Evolutionary conservation across 2,329 filamentous ascomycete species (phyloP), one percentile per base, ranked within the genome.

Genomic region (Phymatotrichopsis omnivora): DNA sequence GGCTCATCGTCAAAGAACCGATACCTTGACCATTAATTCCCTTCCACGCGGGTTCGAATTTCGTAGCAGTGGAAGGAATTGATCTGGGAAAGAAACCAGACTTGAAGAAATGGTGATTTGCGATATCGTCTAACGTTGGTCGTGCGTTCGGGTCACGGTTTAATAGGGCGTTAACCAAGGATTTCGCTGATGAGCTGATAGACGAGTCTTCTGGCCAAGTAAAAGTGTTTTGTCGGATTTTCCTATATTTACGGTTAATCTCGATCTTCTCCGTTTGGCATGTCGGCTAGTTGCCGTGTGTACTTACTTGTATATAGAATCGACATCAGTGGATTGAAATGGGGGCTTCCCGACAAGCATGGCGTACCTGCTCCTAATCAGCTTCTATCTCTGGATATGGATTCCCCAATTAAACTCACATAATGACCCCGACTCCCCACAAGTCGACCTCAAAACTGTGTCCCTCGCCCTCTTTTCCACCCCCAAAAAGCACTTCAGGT

Each of bases 361-460:
- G 37, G 91, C 93, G 66, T 93, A 96, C 63, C 82, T 85, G 56
- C 2, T 12, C 25, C 8, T 19, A 33, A 24, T 49, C 25, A 48
- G 41, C 17, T 44, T 22, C 37, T 28, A 11, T 32, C 17, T 11
- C 11, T 23, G 22, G 11, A 17, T 25, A 29, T 20, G 2, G n/a
- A 22, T n/a, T 28, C 22, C 30, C 32, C 14, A 14, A n/a, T 10
- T 17, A 11, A 22, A 59, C 78, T 68, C 68, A 87, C 79, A 93
- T 86, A 62, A 98, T 98, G 56, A 98, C 91, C 16, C 93, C 91
- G 61, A 98, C 72, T 33, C 89, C 94, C 93, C 93, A 98, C 45
- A 98, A 84, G 62, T 98, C 91, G 3, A 98, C 91, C 70, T 59
- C 56, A 41, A 57, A 59, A 12, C 93, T 94, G 62, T 96, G 87